Percentiles rank a stretch among this genome's conserved stretches.
Evolutionary conservation across 306 rosid species (phyloP).

Genomic region (Casuarina cunninghamiana): DNA sequence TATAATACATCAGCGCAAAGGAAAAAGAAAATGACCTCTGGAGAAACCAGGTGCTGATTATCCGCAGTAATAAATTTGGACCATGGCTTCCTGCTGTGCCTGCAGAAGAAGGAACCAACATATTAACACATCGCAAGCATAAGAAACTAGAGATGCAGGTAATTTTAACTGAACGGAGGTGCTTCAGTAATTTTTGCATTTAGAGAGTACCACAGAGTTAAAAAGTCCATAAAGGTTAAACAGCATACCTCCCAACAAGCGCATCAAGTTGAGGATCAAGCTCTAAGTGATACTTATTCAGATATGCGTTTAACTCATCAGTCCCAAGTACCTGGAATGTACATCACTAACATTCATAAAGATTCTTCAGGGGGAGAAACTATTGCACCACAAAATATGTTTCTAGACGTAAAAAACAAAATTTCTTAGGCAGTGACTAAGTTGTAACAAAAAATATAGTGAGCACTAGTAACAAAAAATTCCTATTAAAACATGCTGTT

Average conservation of each 20-base stretch:
- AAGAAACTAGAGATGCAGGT: not conserved
- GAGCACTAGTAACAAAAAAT: not conserved
- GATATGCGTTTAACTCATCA: conserved; percentile 77
- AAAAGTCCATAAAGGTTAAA: not conserved
- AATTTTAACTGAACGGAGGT: conserved; percentile 1
- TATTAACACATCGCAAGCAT: not conserved
- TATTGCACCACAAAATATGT: not conserved
- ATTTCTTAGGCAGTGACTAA: conserved; percentile 2
- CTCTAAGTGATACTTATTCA: conserved; percentile 73
- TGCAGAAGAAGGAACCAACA: conserved; percentile 43
- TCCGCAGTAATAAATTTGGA: conserved; percentile 87
- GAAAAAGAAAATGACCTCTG: conserved; percentile 61
- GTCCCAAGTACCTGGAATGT: conserved; percentile 78
- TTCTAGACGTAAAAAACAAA: not conserved
- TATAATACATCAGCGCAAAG: not conserved
- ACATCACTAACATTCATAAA: conserved; percentile 13
- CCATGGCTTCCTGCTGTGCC: conserved; percentile 99
- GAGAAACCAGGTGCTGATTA: conserved; percentile 95
- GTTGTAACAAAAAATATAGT: not conserved
- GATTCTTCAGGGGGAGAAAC: conserved; percentile 7
- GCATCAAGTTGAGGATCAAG: conserved; percentile 92
- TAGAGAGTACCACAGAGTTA: not conserved
- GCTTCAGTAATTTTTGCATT: not conserved
- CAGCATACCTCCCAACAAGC: conserved; percentile 71
- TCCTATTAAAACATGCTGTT: no score